Percentiles rank a stretch among this genome's conserved stretches.
phyloP scores from a whole-genome alignment of 177 flowering plant species.

The Tripterygium wilfordii region DNA sequence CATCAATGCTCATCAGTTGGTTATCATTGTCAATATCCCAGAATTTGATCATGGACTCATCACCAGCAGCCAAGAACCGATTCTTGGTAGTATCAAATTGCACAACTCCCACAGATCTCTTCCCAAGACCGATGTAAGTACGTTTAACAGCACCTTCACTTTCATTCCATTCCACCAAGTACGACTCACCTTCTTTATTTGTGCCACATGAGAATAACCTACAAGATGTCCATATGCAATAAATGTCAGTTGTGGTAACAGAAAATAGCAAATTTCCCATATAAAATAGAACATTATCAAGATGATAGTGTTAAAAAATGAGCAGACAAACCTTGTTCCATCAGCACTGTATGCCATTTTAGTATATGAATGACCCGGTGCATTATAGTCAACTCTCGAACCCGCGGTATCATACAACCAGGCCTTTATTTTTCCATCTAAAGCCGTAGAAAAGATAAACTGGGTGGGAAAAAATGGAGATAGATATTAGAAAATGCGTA shows the following conservation, averaged over 20 bases:
- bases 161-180: conserved; percentile 55
- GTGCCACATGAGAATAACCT: conserved; percentile 61
- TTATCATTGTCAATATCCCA: conserved; percentile 52
- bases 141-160: conserved; percentile 46
- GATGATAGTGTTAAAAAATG: background rate
- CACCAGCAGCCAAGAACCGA: conserved; percentile 49
- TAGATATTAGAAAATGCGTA: too few relatives aligned
- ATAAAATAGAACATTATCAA: background rate
- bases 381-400: conserved; percentile 77
- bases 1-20: conserved; percentile 31
- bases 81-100: conserved; percentile 46
- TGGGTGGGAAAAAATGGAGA: background rate
- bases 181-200: conserved; percentile 43
- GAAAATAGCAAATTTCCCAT: background rate
- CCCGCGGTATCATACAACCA: conserved; percentile 78
- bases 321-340: conserved; percentile 30
- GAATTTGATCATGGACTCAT: conserved; percentile 36
- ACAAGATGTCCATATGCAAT: background rate
- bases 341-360: conserved; percentile 80
- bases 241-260: background rate
- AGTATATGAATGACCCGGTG: conserved; percentile 68
- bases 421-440: conserved; percentile 79
- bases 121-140: conserved; percentile 35
- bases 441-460: conserved; percentile 46
- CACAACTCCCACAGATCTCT: conserved; percentile 37